Evolutionary conservation across 306 rosid species (phyloP).

Genomic region (Pterocarpus macrocarpus): DNA sequence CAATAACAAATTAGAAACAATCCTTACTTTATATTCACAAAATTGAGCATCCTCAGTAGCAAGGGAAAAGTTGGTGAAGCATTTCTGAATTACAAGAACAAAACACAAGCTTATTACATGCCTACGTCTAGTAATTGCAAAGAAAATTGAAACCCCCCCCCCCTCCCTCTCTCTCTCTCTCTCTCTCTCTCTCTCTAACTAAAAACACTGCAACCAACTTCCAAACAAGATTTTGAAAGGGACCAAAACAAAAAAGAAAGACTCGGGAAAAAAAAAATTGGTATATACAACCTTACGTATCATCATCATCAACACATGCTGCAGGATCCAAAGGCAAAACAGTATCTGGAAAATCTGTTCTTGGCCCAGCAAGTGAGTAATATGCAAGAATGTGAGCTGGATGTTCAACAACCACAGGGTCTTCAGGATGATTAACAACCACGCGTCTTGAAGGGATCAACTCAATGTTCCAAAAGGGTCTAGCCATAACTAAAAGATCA

Average conservation of each 20-base stretch:
- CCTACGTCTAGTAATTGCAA: constrained; percentile 61
- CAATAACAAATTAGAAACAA: constrained; percentile 33
- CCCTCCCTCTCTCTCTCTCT: no score
- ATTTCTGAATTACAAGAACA: constrained; percentile 57
- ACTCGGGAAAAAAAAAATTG: neutral
- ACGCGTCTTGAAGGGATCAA: constrained; percentile 76
- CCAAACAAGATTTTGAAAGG: neutral
- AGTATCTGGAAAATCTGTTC: constrained; percentile 81
- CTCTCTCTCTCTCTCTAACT: constrained; percentile 39
- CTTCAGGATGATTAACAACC: constrained; percentile 40
- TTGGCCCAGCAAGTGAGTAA: constrained; percentile 96
- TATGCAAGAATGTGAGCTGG: constrained; percentile 96
- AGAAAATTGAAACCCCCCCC: constrained; percentile 48
- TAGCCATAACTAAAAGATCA: constrained; percentile 84
- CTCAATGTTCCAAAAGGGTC: constrained; percentile 94
- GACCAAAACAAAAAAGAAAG: constrained; percentile 25
- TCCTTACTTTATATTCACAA: constrained; percentile 56
- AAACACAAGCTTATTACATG: constrained; percentile 70
- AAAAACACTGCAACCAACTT: constrained; percentile 3
- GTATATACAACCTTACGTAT: constrained; percentile 64
- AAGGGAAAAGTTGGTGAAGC: constrained; percentile 42
- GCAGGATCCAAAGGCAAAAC: constrained; percentile 73
- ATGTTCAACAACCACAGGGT: constrained; percentile 54
- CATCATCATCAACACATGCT: constrained; percentile 29
- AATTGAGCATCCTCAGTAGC: constrained; percentile 46